A percentile compares a stretch with the other conserved stretches of the same genome.
Conservation (phyloP, 164 flowering plant species). For the Platanus orientalis region DNA sequence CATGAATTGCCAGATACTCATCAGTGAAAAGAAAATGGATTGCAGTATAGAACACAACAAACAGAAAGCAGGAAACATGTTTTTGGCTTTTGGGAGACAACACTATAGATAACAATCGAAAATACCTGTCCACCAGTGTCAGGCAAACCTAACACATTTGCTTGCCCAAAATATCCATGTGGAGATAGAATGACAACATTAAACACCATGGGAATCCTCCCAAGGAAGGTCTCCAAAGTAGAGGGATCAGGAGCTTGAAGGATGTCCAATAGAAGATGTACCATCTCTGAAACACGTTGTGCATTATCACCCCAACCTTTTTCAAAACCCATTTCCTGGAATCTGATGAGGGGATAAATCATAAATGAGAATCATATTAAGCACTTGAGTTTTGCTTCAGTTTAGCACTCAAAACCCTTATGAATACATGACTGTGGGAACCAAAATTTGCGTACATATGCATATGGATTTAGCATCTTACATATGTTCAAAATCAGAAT, state of each 20-base stretch:
- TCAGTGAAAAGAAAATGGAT: not conserved
- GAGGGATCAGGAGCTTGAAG: conserved; percentile 83
- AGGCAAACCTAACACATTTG: conserved; percentile 73
- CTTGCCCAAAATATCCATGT: conserved; percentile 86
- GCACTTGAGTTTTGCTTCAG: not conserved
- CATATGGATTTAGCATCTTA: not conserved
- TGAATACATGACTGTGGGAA: too few relatives aligned
- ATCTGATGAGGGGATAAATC: conserved; percentile 24
- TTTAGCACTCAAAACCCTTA: too few relatives aligned
- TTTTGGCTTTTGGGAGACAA: too few relatives aligned
- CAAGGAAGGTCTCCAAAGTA: conserved; percentile 71
- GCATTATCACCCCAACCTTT: conserved; percentile 74
- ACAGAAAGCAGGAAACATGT: not conserved
- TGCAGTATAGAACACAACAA: not conserved
- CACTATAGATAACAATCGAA: not conserved
- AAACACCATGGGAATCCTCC: conserved; percentile 76
- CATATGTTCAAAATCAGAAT: conserved; percentile 34
- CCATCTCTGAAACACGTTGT: conserved; percentile 48
- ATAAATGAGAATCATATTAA: not conserved
- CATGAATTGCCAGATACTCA: not conserved
- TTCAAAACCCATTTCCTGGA: conserved; percentile 64
- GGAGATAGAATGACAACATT: conserved; percentile 83
- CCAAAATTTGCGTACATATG: not conserved
- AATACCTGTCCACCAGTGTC: conserved; percentile 91
- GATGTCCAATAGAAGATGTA: conserved; percentile 62